Evolutionary conservation across 345 rosid species (phyloP).

Genomic region (Diplotaxis tenuifolia): DNA sequence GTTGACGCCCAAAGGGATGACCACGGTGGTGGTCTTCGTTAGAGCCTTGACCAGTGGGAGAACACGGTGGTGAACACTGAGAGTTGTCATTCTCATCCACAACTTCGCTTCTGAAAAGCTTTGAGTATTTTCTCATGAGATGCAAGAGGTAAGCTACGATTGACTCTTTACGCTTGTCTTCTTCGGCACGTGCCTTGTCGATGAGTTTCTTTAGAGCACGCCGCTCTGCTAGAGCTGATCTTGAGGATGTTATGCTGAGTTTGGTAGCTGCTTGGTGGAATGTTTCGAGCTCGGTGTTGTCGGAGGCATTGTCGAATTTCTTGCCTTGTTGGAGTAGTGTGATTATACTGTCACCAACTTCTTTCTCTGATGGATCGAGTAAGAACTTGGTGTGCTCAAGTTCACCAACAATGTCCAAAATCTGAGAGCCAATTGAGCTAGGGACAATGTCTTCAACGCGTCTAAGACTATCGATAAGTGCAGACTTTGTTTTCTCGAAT

Average conservation of each 20-base stretch:
- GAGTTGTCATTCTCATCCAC: slow-evolving; percentile 90
- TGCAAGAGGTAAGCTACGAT: slow-evolving; percentile 90
- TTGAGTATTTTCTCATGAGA: slow-evolving; percentile 94
- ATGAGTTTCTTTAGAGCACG: slow-evolving; percentile 89
- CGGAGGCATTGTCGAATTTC: slow-evolving; percentile 59
- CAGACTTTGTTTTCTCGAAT: slow-evolving; percentile 72
- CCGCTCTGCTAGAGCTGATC: slow-evolving; percentile 90
- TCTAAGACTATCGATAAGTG: slow-evolving; percentile 80
- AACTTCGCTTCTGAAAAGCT: slow-evolving; percentile 79
- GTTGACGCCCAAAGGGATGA: slow-evolving; percentile 72
- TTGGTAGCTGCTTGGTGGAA: slow-evolving; percentile 82
- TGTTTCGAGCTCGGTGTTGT: slow-evolving; percentile 72
- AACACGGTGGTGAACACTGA: slow-evolving; percentile 83
- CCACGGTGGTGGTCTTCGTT: slow-evolving; percentile 55
- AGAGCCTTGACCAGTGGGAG: slow-evolving; percentile 64
- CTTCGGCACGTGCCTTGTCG: slow-evolving; percentile 89
- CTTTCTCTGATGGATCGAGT: slow-evolving; percentile 77
- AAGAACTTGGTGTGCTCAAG: slow-evolving; percentile 62
- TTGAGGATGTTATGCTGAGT: slow-evolving; percentile 79
- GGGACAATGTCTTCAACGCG: slow-evolving; percentile 94
- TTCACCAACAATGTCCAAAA: slow-evolving; percentile 75
- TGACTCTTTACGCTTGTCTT: slow-evolving; percentile 97
- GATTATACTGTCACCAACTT: slow-evolving; percentile 89
- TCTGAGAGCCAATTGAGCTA: slow-evolving; percentile 85
- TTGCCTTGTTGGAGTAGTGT: slow-evolving; percentile 87